These are phyloP conservation scores for Talaromyces sp. DNA, from an alignment of 2,329 filamentous ascomycete genomes.

Conservation along the genomic window DNA sequence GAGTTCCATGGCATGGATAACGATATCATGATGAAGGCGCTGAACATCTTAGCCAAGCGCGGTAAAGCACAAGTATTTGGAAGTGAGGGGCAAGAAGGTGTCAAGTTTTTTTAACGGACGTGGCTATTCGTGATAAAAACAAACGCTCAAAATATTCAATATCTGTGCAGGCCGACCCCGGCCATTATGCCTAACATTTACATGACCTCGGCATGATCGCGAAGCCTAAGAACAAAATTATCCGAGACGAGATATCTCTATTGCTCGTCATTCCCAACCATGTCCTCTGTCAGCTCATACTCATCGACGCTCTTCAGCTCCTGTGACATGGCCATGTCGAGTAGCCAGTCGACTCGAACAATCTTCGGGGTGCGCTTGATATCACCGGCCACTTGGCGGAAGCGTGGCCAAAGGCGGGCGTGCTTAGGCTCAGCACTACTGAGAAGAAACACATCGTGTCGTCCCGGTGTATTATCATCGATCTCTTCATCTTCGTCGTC, in stretches of 20 bases:
- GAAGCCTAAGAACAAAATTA: neutral
- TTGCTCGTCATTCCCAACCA: conserved; percentile 26
- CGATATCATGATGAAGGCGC: conserved; percentile 75
- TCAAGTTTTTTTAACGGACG: conserved; percentile 84
- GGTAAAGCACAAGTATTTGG: conserved; percentile 95
- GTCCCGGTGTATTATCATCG: conserved; percentile 62
- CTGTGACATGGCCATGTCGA: conserved; percentile 88
- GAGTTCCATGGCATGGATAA: conserved; percentile 89
- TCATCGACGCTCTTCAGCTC: conserved; percentile 68
- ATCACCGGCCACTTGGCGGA: conserved; percentile 75
- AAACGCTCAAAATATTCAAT: conserved; percentile 14
- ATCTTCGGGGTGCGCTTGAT: conserved; percentile 80
- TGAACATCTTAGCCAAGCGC: conserved; percentile 81
- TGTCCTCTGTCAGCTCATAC: conserved; percentile 53
- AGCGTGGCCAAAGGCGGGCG: conserved; percentile 74
- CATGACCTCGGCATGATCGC: conserved; percentile 1
- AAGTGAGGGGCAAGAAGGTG: conserved; percentile 80
- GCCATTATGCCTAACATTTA: conserved; percentile 12
- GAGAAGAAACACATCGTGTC: conserved; percentile 80
- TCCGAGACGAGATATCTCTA: conserved; percentile 9
- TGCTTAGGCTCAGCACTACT: conserved; percentile 70
- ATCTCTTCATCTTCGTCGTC: conserved; percentile 48
- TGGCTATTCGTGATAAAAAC: conserved; percentile 29
- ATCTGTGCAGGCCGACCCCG: conserved; percentile 7
- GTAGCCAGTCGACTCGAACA: conserved; percentile 83